phyloP scores from a whole-genome alignment of 1,284 basidiomycete species.

The Phellopilus nigrolimitatus region DNA sequence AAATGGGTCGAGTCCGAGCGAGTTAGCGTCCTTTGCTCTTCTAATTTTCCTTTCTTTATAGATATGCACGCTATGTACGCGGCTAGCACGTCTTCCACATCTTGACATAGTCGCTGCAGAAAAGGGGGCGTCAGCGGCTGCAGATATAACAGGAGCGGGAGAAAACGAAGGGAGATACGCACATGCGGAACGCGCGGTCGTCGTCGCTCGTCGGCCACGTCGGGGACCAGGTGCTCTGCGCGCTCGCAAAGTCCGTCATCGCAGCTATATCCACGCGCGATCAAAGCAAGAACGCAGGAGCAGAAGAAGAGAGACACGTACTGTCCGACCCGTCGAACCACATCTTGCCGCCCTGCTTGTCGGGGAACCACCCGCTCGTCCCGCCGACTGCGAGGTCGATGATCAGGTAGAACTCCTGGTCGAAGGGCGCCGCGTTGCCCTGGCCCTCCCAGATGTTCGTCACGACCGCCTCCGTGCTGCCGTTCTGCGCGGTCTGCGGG shows the following conservation, averaged over 20 bases:
- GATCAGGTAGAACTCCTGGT: slow-evolving; percentile 41
- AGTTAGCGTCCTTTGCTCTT: too few relatives aligned
- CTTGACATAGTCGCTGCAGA: slow-evolving; percentile 15
- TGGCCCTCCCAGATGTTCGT: slow-evolving; percentile 28
- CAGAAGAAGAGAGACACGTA: neutral
- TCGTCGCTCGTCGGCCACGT: slow-evolving; percentile 31
- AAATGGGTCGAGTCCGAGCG: too few relatives aligned
- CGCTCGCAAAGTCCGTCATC: slow-evolving; percentile 28
- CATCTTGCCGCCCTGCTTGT: slow-evolving; percentile 35
- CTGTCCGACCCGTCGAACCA: slow-evolving; percentile 30
- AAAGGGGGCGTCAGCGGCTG: neutral
- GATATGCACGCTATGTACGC: too few relatives aligned
- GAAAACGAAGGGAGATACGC: neutral
- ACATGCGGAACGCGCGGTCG: slow-evolving; percentile 35
- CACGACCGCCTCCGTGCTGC: slow-evolving; percentile 28
- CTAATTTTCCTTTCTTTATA: too few relatives aligned
- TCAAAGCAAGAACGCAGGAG: neutral
- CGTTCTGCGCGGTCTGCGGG: slow-evolving; percentile 34
- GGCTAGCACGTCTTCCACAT: slow-evolving; percentile 21
- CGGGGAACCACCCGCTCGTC: slow-evolving; percentile 42
- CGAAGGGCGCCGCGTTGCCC: slow-evolving; percentile 37
- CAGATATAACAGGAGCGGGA: neutral
- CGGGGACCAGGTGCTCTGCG: slow-evolving; percentile 31
- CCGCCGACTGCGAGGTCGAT: slow-evolving; percentile 38
- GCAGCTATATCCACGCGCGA: slow-evolving; percentile 21